Percentiles rank a stretch among this genome's conserved stretches.
These are phyloP conservation scores for Skeletonema tropicum DNA, from an alignment of 108 stramenopile species.

Conservation along the genomic window DNA sequence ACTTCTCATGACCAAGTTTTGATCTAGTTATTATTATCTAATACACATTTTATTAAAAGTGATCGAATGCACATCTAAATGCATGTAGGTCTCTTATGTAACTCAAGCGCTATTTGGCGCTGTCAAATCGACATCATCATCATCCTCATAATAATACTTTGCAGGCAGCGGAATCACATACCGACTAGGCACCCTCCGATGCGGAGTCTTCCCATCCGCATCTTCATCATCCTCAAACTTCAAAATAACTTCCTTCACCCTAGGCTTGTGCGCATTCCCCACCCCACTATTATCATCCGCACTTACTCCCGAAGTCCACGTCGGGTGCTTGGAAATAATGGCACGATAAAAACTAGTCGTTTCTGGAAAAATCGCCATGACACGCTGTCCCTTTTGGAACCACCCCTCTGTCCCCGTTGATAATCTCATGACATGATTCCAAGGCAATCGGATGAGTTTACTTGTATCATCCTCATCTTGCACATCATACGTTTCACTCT, in stretches of 20 bases:
- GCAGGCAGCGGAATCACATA: conserved; percentile 92
- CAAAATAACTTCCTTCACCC: conserved; percentile 91
- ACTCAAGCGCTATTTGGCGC: conserved; percentile 37
- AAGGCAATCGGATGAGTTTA: conserved; percentile 92
- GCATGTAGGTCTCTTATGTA: neutral
- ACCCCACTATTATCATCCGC: conserved; percentile 30
- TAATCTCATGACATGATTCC: conserved; percentile 91
- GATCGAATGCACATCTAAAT: neutral
- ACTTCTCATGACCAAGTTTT: neutral
- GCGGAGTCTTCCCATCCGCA: conserved; percentile 90
- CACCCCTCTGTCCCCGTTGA: conserved; percentile 82
- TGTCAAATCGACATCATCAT: conserved; percentile 84
- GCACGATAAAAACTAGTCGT: conserved; percentile 96
- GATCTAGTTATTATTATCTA: conserved; percentile 1
- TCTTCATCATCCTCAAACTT: conserved; percentile 98
- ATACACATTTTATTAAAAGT: neutral
- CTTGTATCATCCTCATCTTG: conserved; percentile 95
- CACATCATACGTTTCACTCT: conserved; percentile 94
- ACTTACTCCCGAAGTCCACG: conserved; percentile 62
- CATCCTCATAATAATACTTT: conserved; percentile 88
- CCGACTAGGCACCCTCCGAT: conserved; percentile 89
- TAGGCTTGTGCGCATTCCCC: conserved; percentile 58
- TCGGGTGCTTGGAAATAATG: conserved; percentile 84
- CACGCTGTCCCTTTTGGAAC: conserved; percentile 85
- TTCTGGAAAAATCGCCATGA: conserved; percentile 99